These are phyloP conservation scores for Prunus campanulata DNA, from an alignment of 306 rosid species.

Conservation along the genomic window DNA sequence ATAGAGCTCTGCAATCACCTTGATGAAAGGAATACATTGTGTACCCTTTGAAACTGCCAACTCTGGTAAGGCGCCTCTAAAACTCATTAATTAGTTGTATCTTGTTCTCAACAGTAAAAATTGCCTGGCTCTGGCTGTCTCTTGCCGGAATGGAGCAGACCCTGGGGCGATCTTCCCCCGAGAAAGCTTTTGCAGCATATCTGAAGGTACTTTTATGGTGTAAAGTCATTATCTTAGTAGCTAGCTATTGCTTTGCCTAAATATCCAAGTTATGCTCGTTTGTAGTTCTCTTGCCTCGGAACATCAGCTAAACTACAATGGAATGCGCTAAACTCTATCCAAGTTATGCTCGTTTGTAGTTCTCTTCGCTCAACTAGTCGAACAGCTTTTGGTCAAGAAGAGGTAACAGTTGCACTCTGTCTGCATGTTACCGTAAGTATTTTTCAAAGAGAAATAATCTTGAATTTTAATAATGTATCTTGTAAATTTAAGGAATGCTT, in stretches of 20 bases:
- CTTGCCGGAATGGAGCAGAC: slow-evolving; percentile 48
- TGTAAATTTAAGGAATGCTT: too few species aligned
- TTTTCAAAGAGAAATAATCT: too few species aligned
- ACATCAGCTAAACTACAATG: slow-evolving; percentile 26
- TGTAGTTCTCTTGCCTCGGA: slow-evolving; percentile 65
- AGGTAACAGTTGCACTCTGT: slow-evolving; percentile 30
- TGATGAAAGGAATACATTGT: slow-evolving; percentile 2
- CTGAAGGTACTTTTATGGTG: slow-evolving; percentile 56
- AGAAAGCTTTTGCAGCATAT: slow-evolving; percentile 55
- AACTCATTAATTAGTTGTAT: slow-evolving; percentile 20
- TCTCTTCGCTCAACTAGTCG: slow-evolving; percentile 11
- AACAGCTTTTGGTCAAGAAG: slow-evolving; percentile 15
- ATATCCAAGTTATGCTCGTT: not conserved
- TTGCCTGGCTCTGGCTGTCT: slow-evolving; percentile 39
- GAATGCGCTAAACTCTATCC: not conserved
- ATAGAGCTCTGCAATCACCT: not conserved
- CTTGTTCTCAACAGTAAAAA: slow-evolving; percentile 62
- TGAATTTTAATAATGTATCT: too few species aligned
- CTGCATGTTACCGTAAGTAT: not conserved
- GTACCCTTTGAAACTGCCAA: slow-evolving; percentile 16
- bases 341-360: too few species aligned
- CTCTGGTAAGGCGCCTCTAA: slow-evolving; percentile 13
- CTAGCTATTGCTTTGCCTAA: not conserved
- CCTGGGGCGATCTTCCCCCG: slow-evolving; percentile 59
- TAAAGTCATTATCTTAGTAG: not conserved